Base-by-base conservation (phyloP, 345 rosid species). In the Bretschneidera sinensis region DNA sequence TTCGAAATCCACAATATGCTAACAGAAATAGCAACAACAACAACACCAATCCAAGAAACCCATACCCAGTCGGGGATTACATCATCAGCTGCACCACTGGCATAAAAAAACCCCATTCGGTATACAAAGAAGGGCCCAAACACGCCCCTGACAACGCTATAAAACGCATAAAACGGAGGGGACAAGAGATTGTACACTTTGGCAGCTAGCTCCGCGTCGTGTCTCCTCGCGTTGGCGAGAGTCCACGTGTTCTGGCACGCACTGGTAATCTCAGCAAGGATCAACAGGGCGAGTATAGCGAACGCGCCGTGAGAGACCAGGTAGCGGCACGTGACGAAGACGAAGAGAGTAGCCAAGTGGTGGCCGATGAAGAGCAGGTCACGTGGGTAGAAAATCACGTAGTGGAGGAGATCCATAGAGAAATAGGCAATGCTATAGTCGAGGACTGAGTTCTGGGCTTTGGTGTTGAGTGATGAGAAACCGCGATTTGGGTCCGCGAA, bases 161-260 rank as follows among this genome's bases (percentile, higher is more conserved):
- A 94, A 55, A 77, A 77, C 5, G 72, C 75, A 61, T 86, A 90
- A 68, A 94, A 87, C 48, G 92, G 92, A 59, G 84, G 83, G 0
- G 94, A 85, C 65, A 92, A 68, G 45, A 67, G 51, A 33, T 71
- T 74, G n/a, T 84, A 78, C 55, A 94, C 72, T 69, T 76, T 80
- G 1, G 67, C 71, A 0, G 97, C 95, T 8, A 75, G 24, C 24
- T 55, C 43, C 9, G 68, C 52, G 55, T 85, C 66, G 24, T 14
- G 17, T 73, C 83, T 80, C 71, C 92, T 68, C 0, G 71, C 82
- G 7, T 76, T 60, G 20, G 97, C 89, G 6, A 94, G 80, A 0
- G 99, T 87, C 99, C 97, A 94, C 5, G 73, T 75, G 77, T 94
- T 89, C 74, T 87, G 99, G 75, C 96, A 92, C 0, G 77, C 79